Evolutionary conservation across 805 yeast species (phyloP).

Genomic region (Candida schatavii): DNA sequence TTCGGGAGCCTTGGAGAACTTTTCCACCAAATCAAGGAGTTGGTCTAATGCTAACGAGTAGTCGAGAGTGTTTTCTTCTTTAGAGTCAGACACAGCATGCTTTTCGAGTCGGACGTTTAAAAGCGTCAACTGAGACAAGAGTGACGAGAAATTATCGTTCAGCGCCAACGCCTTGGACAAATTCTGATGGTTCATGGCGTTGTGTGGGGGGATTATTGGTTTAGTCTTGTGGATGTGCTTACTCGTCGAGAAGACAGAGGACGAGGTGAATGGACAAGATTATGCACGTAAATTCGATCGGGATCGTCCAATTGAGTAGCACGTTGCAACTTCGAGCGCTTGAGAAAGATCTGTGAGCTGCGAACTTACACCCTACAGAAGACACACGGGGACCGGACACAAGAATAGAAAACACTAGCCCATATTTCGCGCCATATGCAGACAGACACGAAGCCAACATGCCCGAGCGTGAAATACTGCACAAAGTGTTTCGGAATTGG

Average conservation of each 20-base stretch:
- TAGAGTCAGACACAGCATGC: neutral
- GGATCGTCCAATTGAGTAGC: too few species aligned
- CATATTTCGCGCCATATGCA: neutral
- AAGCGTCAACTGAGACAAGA: neutral
- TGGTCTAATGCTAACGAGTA: neutral
- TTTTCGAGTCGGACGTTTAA: neutral
- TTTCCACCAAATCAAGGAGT: constrained; percentile 6
- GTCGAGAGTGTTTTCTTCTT: neutral
- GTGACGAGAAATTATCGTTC: neutral
- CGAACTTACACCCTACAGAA: too few species aligned
- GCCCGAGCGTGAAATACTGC: neutral
- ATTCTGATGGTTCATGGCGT: neutral
- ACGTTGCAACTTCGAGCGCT: too few species aligned
- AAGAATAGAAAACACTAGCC: too few species aligned
- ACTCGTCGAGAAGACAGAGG: too few species aligned
- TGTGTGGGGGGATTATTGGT: too few species aligned
- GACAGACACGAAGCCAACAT: neutral
- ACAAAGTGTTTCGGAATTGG: neutral
- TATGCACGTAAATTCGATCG: too few species aligned
- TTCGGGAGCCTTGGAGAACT: constrained; percentile 8
- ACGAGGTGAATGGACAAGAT: too few species aligned
- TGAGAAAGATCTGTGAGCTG: too few species aligned
- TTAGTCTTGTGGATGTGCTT: too few species aligned
- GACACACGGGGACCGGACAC: too few species aligned
- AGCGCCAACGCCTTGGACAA: neutral